These are phyloP conservation scores for Coemansia reversa DNA, from an alignment of 192 early-diverging fungal species.

Conservation along the genomic window DNA sequence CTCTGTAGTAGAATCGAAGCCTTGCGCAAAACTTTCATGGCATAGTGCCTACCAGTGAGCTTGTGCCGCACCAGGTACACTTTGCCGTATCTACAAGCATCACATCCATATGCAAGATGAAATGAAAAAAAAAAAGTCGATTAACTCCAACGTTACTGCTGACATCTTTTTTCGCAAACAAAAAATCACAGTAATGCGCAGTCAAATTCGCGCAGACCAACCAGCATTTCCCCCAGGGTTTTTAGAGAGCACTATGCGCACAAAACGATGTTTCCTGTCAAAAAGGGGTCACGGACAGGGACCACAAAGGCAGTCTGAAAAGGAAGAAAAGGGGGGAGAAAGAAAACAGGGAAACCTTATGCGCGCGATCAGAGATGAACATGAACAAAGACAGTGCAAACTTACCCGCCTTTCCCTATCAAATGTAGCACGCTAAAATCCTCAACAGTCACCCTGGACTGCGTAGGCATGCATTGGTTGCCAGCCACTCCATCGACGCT, in stretches of 20 bases:
- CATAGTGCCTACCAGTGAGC: slow-evolving; percentile 59
- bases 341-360: neutral
- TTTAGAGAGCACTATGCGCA: neutral
- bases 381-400: neutral
- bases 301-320: neutral
- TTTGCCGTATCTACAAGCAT: slow-evolving; percentile 65
- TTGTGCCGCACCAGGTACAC: slow-evolving; percentile 82
- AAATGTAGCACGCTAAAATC: slow-evolving; percentile 63
- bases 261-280: neutral
- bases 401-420: slow-evolving; percentile 67
- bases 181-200: slow-evolving; percentile 21
- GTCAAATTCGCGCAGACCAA: slow-evolving; percentile 11
- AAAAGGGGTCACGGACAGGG: neutral
- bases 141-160: neutral
- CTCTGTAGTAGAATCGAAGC: slow-evolving; percentile 78
- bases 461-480: neutral
- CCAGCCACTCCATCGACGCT: neutral
- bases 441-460: slow-evolving; percentile 35
- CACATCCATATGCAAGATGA: neutral
- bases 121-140: neutral
- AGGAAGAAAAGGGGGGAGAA: neutral
- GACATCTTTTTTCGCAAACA: neutral
- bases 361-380: neutral
- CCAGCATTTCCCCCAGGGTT: neutral
- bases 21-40: slow-evolving; percentile 94